These are phyloP conservation scores for Hibiscus mutabilis DNA, from an alignment of 345 rosid genomes.

Conservation along the genomic window DNA sequence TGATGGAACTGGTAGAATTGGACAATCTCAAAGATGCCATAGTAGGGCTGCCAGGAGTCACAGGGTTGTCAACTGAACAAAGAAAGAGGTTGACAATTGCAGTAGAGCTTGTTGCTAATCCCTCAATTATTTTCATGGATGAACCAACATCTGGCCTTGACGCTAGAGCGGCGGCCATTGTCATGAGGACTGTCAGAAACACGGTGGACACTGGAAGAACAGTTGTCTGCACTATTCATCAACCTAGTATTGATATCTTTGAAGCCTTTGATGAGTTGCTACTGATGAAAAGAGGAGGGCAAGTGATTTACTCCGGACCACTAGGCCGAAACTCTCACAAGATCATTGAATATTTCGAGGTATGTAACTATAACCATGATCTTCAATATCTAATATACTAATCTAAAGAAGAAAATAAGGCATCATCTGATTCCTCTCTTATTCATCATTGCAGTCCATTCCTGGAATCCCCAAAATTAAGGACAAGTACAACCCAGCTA, in stretches of 20 bases:
- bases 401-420: too few species aligned
- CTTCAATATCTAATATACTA: neutral
- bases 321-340: neutral
- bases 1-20: constrained; percentile 60
- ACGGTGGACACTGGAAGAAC: neutral
- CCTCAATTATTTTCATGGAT: constrained; percentile 88
- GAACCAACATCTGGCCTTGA: constrained; percentile 83
- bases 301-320: neutral
- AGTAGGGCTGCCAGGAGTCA: constrained; percentile 62
- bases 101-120: constrained; percentile 76
- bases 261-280: constrained; percentile 1
- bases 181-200: neutral
- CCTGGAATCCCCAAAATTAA: constrained; percentile 60
- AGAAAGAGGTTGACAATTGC: constrained; percentile 82
- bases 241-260: neutral
- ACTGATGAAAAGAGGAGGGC: neutral
- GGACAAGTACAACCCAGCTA: constrained; percentile 73
- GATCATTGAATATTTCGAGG: constrained; percentile 33
- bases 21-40: constrained; percentile 51
- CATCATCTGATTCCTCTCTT: constrained; percentile 3
- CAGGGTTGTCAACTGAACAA: constrained; percentile 82
- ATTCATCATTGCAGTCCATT: constrained; percentile 30
- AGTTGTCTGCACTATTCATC: constrained; percentile 3
- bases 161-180: neutral
- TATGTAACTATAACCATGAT: constrained; percentile 8